Conservation (phyloP, 495 filamentous ascomycete genomes). For the Trichoderma orchidacearum region DNA sequence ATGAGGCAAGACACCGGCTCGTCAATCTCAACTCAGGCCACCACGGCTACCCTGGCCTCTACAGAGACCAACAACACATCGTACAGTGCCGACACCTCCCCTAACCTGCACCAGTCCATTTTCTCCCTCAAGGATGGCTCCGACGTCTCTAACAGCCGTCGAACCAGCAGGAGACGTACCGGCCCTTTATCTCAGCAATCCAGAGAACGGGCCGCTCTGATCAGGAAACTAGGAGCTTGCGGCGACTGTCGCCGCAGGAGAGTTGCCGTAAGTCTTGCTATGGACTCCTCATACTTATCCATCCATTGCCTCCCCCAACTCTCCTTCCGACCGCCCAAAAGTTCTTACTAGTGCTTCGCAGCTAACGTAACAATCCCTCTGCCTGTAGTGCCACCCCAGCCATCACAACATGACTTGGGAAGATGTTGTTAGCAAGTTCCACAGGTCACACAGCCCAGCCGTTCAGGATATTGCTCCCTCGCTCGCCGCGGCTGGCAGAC, state of each 20-base stretch:
- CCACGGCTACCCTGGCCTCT: conserved; percentile 21
- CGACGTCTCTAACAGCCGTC: conserved; percentile 27
- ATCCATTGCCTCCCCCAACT: background rate
- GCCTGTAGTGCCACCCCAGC: conserved; percentile 30
- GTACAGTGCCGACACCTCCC: conserved; percentile 28
- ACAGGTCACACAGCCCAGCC: conserved; percentile 20
- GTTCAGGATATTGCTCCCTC: conserved; percentile 22
- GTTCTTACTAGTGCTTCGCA: too few relatives aligned
- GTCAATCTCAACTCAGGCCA: conserved; percentile 28
- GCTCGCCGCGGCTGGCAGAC: conserved; percentile 14
- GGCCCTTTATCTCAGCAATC: conserved; percentile 31
- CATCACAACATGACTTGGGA: conserved; percentile 39
- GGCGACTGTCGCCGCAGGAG: conserved; percentile 30
- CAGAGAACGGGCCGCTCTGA: conserved; percentile 33
- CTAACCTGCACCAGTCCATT: conserved; percentile 22
- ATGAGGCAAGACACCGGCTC: conserved; percentile 33
- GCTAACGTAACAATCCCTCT: too few relatives aligned
- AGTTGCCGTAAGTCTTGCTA: conserved; percentile 31
- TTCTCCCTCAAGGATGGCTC: conserved; percentile 34
- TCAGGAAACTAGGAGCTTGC: conserved; percentile 36
- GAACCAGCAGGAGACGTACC: conserved; percentile 29
- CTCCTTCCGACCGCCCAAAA: background rate
- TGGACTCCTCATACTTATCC: background rate
- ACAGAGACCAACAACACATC: conserved; percentile 25
- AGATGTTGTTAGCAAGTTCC: conserved; percentile 27